Evolutionary conservation across 2,329 filamentous ascomycete genomes (phyloP), one percentile per base, ranked within the genome.

Genomic region (Bimuria novae-zelandiae): DNA sequence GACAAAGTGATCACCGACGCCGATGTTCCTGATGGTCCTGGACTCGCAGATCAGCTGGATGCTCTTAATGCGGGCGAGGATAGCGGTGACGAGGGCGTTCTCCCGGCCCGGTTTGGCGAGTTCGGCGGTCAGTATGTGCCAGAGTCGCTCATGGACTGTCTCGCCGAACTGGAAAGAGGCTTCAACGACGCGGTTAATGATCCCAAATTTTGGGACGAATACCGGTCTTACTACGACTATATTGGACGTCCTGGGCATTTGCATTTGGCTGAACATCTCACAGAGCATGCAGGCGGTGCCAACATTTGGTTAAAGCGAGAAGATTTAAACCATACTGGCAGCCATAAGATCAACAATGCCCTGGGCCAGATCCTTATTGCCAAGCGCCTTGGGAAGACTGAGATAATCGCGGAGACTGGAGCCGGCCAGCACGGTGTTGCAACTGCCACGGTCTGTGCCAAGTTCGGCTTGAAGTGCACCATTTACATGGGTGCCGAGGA

Each of bases 291-390:
- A 42, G 91, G 92, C 21, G 94, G 94, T 55, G 93, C 94, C 43
- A 96, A 92, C 70, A 96, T 99, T 79, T 99, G 93, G 88, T 79
- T 99, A 63, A 99, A 99, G 84, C 86, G 94, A 65, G 94, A 99
- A 77, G 94, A 99, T 73, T 80, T 97, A 51, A 97, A 97, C 77
- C 94, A 99, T 74, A 97, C 94, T 7, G 94, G 94, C 62, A 95
- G 90, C 58, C 94, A 99, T 82, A 99, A 99, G 84, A 97, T 99
- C 81, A 99, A 99, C 81, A 99, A 99, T 68, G 94, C 94, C 0
- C 80, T 99, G 7, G 94, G 94, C 2, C 94, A 99, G 75, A 86
- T 97, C 43, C 83, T 99, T 12, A 79, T 99, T 33, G 94, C 94
- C 1, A 84, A 84, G 64, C 83, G 91, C 57, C 78, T 99, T 43